Evolutionary conservation across 2,329 filamentous ascomycete species (phyloP).

Genomic region (Ambrosiella beaveri): DNA sequence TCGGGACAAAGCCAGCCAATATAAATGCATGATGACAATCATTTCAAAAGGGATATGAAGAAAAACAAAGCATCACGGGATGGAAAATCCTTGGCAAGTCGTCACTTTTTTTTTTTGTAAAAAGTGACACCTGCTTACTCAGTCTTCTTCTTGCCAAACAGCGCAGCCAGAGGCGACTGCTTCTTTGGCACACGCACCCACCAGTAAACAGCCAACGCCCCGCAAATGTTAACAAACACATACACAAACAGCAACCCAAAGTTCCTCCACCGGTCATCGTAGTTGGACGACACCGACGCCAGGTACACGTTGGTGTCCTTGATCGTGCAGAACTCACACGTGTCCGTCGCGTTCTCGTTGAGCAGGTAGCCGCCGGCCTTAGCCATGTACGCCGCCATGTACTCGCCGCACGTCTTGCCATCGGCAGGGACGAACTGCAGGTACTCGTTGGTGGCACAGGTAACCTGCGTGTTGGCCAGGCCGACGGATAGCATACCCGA

Average conservation of each 20-base stretch:
- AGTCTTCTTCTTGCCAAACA: conserved; percentile 20
- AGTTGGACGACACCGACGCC: conserved; percentile 30
- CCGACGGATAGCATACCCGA: conserved; percentile 53
- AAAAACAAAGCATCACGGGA: too few relatives aligned
- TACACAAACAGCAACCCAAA: conserved; percentile 47
- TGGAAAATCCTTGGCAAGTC: too few relatives aligned
- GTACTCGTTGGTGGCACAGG: conserved; percentile 53
- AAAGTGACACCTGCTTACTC: conserved; percentile 14
- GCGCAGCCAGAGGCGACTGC: conserved; percentile 13
- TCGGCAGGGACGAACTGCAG: conserved; percentile 45
- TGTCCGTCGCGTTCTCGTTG: conserved; percentile 27
- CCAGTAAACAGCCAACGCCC: conserved; percentile 39
- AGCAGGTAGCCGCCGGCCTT: conserved; percentile 34
- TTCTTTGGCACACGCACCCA: conserved; percentile 31
- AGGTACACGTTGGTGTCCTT: conserved; percentile 35
- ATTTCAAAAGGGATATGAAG: too few relatives aligned
- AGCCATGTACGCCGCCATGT: conserved; percentile 34
- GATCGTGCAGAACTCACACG: conserved; percentile 40
- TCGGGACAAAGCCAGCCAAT: too few relatives aligned
- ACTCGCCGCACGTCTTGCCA: conserved; percentile 41
- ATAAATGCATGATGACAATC: too few relatives aligned
- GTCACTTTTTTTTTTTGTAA: background rate
- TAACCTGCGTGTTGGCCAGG: conserved; percentile 47
- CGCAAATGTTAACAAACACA: conserved; percentile 39
- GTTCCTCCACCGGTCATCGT: conserved; percentile 48